phyloP scores from a whole-genome alignment of 768 basidiomycete species.

The Sistotremastrum suecicum region DNA sequence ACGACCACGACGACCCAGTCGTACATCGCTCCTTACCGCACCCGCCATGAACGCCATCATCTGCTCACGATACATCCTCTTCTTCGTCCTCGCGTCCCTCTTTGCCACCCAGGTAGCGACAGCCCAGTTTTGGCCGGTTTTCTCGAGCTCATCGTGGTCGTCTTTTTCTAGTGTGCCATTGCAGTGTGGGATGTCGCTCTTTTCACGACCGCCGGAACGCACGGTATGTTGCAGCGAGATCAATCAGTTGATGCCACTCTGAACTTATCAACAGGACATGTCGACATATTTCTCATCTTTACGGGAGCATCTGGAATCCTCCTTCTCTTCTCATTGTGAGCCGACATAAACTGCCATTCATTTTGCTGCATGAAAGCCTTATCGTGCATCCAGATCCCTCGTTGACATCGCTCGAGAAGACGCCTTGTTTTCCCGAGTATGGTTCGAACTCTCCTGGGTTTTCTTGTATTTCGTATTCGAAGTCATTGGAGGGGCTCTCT shows the following conservation, averaged over 20 bases:
- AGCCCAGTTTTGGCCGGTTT: slow-evolving; percentile 15
- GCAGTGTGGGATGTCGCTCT: slow-evolving; percentile 4
- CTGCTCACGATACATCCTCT: slow-evolving; percentile 21
- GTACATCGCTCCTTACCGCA: no score
- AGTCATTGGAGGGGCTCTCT: slow-evolving; percentile 13
- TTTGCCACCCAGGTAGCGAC: slow-evolving; percentile 56
- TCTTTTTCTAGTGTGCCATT: background rate
- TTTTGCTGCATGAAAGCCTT: slow-evolving; percentile 3
- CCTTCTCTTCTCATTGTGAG: slow-evolving; percentile 46
- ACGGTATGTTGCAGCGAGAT: no score
- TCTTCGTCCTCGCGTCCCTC: slow-evolving; percentile 50
- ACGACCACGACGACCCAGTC: no score
- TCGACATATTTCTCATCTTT: slow-evolving; percentile 48
- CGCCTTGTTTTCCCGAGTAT: slow-evolving; percentile 43
- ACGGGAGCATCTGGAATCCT: slow-evolving; percentile 44
- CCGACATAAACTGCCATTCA: slow-evolving; percentile 2
- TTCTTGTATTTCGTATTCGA: slow-evolving; percentile 41
- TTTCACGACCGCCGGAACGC: background rate
- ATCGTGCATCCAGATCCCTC: slow-evolving; percentile 29
- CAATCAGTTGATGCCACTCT: background rate
- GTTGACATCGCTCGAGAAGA: slow-evolving; percentile 39
- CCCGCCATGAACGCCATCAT: no score
- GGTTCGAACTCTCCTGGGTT: slow-evolving; percentile 60
- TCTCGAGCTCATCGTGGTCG: background rate
- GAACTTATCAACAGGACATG: slow-evolving; percentile 19